Conservation (phyloP, 1,284 basidiomycete genomes). For the Irpex sp. region DNA sequence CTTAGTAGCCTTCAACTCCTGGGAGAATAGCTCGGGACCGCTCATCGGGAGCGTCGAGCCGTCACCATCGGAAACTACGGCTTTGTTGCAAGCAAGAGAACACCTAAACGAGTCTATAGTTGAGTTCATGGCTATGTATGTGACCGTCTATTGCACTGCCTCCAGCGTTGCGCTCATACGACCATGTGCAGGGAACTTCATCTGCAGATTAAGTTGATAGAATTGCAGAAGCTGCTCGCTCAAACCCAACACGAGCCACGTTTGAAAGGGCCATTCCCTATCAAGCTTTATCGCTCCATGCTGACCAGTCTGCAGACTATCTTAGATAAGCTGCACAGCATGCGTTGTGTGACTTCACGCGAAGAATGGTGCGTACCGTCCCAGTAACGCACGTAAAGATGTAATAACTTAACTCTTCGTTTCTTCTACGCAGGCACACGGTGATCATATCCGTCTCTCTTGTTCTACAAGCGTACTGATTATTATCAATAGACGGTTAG, state of each 20-base stretch:
- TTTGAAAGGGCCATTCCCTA: constrained; percentile 89
- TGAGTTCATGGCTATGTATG: constrained; percentile 89
- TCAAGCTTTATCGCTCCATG: constrained; percentile 79
- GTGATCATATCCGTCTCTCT: constrained; percentile 31
- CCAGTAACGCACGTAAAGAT: neutral
- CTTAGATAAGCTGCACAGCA: constrained; percentile 86
- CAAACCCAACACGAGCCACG: constrained; percentile 93
- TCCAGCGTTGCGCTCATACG: constrained; percentile 5
- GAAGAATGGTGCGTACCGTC: constrained; percentile 78
- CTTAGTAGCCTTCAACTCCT: constrained; percentile 75
- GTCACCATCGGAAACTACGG: constrained; percentile 31
- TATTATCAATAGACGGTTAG: constrained; percentile 58
- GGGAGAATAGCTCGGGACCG: constrained; percentile 24
- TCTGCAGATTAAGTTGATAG: constrained; percentile 86
- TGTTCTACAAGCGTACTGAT: neutral
- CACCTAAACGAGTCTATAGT: constrained; percentile 63
- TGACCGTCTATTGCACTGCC: constrained; percentile 10
- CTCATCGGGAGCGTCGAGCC: constrained; percentile 18
- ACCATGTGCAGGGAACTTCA: constrained; percentile 77
- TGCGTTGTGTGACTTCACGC: constrained; percentile 92
- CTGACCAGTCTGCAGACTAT: constrained; percentile 87
- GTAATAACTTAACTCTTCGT: constrained; percentile 4
- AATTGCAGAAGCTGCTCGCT: constrained; percentile 76
- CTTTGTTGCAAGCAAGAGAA: constrained; percentile 33
- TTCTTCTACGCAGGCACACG: constrained; percentile 51